phyloP scores from a whole-genome alignment of 495 filamentous ascomycete species.

The Xylaria scruposa region DNA sequence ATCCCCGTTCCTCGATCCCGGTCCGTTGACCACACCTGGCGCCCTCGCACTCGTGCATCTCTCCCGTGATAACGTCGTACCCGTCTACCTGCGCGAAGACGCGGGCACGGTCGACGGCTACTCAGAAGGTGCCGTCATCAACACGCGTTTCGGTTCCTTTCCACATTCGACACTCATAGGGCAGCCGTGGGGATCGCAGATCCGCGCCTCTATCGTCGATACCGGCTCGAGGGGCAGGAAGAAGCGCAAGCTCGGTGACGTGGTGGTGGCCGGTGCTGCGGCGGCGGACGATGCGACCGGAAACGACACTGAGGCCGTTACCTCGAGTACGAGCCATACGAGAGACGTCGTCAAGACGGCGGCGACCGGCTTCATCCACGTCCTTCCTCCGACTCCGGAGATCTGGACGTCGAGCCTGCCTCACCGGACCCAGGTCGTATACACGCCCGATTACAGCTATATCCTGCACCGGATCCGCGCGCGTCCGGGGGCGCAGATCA shows the following conservation, averaged over 20 bases:
- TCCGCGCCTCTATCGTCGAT: constrained; percentile 86
- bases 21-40: constrained; percentile 59
- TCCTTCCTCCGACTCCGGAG: constrained; percentile 91
- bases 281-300: constrained; percentile 31
- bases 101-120: constrained; percentile 72
- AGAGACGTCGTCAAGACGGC: constrained; percentile 60
- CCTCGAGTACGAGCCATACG: constrained; percentile 31
- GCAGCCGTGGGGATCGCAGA: constrained; percentile 88
- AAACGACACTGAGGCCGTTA: constrained; percentile 35
- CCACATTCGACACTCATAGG: constrained; percentile 85
- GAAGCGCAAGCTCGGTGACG: constrained; percentile 58
- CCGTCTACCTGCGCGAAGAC: constrained; percentile 69
- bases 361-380: constrained; percentile 83
- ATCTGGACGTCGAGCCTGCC: constrained; percentile 89
- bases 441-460: constrained; percentile 96
- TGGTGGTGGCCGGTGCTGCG: constrained; percentile 22
- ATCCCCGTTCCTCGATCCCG: constrained; percentile 78
- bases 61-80: constrained; percentile 79
- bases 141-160: constrained; percentile 94
- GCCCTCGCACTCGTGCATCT: constrained; percentile 81
- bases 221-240: constrained; percentile 76
- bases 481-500: constrained; percentile 77
- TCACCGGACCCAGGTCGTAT: constrained; percentile 96
- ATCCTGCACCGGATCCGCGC: constrained; percentile 86
- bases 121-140: constrained; percentile 81